Conservation (phyloP, 352 stramenopile genomes). For the Phytophthora litchii region DNA sequence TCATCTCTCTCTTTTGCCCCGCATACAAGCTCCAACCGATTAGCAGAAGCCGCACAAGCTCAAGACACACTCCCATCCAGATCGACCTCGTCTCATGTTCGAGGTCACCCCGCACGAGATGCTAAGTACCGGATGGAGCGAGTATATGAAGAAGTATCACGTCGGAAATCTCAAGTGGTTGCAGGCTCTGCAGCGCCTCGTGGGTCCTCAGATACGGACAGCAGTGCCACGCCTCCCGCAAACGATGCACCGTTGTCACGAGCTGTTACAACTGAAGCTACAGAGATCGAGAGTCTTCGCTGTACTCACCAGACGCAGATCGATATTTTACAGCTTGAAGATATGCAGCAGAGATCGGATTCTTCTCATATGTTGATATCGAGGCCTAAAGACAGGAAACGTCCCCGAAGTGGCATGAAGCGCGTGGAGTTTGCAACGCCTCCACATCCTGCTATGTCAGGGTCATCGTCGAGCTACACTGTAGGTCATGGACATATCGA, state of each 20-base stretch:
- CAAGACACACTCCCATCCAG: constrained; percentile 7
- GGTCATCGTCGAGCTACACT: constrained; percentile 19
- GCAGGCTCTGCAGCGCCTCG: constrained; percentile 14
- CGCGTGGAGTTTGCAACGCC: constrained; percentile 36
- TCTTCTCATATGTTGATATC: constrained; percentile 17
- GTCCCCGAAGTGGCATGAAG: constrained; percentile 26
- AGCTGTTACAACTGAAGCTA: constrained; percentile 27
- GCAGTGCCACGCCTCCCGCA: constrained; percentile 26
- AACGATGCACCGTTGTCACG: constrained; percentile 15
- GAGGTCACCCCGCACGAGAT: constrained; percentile 22
- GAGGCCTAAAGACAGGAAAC: constrained; percentile 31
- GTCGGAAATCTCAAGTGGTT: constrained; percentile 36
- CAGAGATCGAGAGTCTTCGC: constrained; percentile 16
- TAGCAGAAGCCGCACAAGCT: constrained; percentile 26
- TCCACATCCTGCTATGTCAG: constrained; percentile 8
- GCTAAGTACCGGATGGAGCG: constrained; percentile 56
- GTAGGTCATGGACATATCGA: constrained; percentile 16
- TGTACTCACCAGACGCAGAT: constrained; percentile 17
- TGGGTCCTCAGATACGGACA: constrained; percentile 36
- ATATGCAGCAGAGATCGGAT: constrained; percentile 2
- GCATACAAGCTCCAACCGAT: not conserved
- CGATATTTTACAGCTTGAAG: not conserved
- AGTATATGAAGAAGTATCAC: constrained; percentile 56
- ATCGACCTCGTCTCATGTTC: constrained; percentile 13
- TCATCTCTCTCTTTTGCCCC: constrained; percentile 3